Evolutionary conservation across 2,329 filamentous ascomycete genomes (phyloP), one percentile per base, ranked within the genome.

Genomic region (Triangularia verruculosa): DNA sequence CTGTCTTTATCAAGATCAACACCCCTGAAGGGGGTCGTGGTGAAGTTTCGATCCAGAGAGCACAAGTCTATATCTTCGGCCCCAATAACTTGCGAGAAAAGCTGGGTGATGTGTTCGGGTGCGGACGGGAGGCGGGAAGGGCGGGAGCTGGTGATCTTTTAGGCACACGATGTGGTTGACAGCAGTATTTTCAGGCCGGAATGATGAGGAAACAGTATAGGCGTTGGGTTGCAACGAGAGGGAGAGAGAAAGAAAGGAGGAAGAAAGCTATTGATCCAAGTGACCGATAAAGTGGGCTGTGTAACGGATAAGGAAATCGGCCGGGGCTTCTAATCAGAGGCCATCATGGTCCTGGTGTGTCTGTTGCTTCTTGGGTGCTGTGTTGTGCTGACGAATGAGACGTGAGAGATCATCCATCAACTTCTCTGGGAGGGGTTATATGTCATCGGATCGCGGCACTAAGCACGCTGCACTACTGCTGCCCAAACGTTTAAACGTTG

Each of bases 341-440:
- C 24, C 25, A 51, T 30, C 43, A 59, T 52, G 24, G 17, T n/a
- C 57, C 57, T 47, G 57, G 57, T 24, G 20, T 27, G 22, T 27
- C 13, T 20, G 32, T 22, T 61, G 32, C 47, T 47, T 11, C n/a
- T 20, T 20, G 39, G n/a, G 39, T 20, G 39, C 39, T 51, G 47
- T 34, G 30, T 28, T 20, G 13, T 55, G 55, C 47, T 62, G 61
- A 62, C 61, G 61, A 62, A 62, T 62, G 57, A 52, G 57, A 39
- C 27, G 39, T 25, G 39, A 39, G 32, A 24, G 47, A 54, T 54
- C 51, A 28, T 27, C 51, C 51, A 28, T 9, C 39, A 9, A 47
- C 4, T 12, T 27, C 12, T 54, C 7, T 24, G 22, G 51, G 25
- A 54, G 22, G 51, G 51, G 20, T 27, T n/a, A 53, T 53, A 54